Evolutionary conservation across 345 rosid species (phyloP), one percentile per base, ranked within the genome.

Genomic region (Toxicodendron radicans): DNA sequence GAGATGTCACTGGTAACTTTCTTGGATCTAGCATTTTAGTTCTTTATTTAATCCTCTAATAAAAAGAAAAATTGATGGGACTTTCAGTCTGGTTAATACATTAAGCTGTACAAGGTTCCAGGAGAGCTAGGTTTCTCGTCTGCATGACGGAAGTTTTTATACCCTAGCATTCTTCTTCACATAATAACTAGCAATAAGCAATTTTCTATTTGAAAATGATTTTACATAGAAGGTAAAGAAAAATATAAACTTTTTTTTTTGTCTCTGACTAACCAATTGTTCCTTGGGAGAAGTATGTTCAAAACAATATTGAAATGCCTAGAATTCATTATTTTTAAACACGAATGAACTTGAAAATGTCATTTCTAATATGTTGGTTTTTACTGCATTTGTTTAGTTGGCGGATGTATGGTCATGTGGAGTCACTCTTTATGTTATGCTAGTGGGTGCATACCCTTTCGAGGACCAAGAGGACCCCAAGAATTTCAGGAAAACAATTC

Each of bases 401-500:
- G 98, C 98, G 49, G 98, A 94, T 87, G 93, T 94, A 54, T 94
- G 98, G 98, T 94, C 98, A 11, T 94, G 98, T 65, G 97, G 98
- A 74, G 98, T 94, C 70, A 94, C 97, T 69, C 93, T 94, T 33
- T 94, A 92, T 75, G 97, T 94, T 23, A 94, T 94, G 98, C 76
- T 94, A 73, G 96, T 94, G 64, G 98, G 98, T 58, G 96, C 92
- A 53, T 94, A 94, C 79, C 98, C 98, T 24, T 94, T 94, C 75
- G 98, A 94, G 76, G 98, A 94, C 82, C 94, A 88, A 45, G 78
- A 84, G 64, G 98, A 94, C 78, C 97, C 98, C 12, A 87, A 84
- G 73, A 92, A 94, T 87, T 90, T 91, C 81, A 85, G 97, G 81
- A 94, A 89, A 84, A 92, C 98, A 61, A 92, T 94, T 75, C 96